These are phyloP conservation scores for Nyctanthes arbortristis DNA, from an alignment of 257 asterid species.

Conservation along the genomic window DNA sequence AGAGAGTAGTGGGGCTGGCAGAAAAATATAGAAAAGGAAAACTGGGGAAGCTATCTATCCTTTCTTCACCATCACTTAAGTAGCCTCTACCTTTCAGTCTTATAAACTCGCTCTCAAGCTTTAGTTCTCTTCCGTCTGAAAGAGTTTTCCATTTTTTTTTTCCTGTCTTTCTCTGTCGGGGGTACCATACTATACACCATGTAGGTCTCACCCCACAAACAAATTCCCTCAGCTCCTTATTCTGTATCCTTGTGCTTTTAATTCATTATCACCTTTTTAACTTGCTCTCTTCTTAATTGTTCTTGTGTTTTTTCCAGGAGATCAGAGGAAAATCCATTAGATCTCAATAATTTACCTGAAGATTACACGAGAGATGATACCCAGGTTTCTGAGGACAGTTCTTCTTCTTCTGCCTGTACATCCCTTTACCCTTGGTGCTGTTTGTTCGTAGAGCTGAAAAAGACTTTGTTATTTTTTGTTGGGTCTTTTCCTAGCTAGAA, in stretches of 20 bases:
- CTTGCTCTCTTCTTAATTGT: conserved; percentile 9
- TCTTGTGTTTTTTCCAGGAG: conserved; percentile 55
- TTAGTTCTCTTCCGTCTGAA: conserved; percentile 33
- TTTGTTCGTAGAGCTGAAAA: neutral
- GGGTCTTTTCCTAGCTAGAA: neutral
- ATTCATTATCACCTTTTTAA: neutral
- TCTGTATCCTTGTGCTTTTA: conserved; percentile 15
- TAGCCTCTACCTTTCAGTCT: conserved; percentile 46
- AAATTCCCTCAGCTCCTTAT: conserved; percentile 10
- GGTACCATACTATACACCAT: conserved; percentile 52
- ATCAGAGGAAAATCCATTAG: conserved; percentile 74
- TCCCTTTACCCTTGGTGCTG: conserved; percentile 31
- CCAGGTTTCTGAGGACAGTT: conserved; percentile 64
- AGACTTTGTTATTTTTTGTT: neutral
- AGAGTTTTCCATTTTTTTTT: conserved; percentile 19
- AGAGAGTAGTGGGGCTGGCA: conserved; percentile 52
- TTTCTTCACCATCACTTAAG: conserved; percentile 80
- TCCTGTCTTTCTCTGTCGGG: conserved; percentile 70
- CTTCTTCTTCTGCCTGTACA: conserved; percentile 87
- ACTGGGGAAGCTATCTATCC: conserved; percentile 52
- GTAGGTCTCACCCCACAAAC: conserved; percentile 59
- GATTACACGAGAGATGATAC: conserved; percentile 68
- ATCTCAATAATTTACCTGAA: conserved; percentile 96
- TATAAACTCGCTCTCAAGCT: conserved; percentile 62
- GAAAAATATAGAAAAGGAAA: conserved; percentile 30